These are phyloP conservation scores for Alternaria sp. DNA, from an alignment of 2,329 filamentous ascomycete genomes.

Conservation along the genomic window DNA sequence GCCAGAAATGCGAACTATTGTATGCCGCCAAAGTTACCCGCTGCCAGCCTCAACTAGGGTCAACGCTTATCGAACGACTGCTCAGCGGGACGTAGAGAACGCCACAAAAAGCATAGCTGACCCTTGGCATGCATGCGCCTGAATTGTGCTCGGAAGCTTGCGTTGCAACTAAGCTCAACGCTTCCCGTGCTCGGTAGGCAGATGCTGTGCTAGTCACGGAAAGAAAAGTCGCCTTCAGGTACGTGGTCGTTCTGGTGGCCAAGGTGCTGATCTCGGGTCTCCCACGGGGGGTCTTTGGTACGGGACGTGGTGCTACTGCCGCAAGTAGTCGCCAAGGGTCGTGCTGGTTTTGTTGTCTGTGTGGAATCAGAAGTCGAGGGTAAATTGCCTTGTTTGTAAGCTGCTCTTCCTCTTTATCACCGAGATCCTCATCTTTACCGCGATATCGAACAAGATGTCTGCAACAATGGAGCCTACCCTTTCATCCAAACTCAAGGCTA, in stretches of 20 bases:
- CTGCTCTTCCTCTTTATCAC: conserved; percentile 2
- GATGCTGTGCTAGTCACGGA: conserved; percentile 3
- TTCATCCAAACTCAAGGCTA: conserved; percentile 17
- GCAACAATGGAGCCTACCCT: conserved; percentile 28
- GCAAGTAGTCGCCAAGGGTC: conserved; percentile 1
- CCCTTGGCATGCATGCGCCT: not conserved
- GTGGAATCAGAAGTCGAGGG: not conserved
- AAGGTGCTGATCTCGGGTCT: conserved; percentile 27
- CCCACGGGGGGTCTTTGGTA: conserved; percentile 16
- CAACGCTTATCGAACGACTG: conserved; percentile 2
- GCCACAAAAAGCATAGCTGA: not conserved
- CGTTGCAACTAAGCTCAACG: conserved; percentile 3
- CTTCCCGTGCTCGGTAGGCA: not conserved
- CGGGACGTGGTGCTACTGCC: conserved; percentile 2
- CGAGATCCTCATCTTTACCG: not conserved
- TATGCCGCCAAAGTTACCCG: not conserved
- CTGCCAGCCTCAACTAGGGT: not conserved
- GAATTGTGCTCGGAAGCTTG: not conserved
- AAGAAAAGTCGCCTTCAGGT: not conserved
- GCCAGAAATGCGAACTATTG: not conserved
- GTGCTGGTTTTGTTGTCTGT: conserved; percentile 4
- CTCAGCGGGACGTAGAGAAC: not conserved
- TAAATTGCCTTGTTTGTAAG: not conserved
- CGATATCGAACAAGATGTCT: not conserved
- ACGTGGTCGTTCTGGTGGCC: conserved; percentile 7